Conservation (phyloP, 78 protist species). For the Acrasis kona region DNA sequence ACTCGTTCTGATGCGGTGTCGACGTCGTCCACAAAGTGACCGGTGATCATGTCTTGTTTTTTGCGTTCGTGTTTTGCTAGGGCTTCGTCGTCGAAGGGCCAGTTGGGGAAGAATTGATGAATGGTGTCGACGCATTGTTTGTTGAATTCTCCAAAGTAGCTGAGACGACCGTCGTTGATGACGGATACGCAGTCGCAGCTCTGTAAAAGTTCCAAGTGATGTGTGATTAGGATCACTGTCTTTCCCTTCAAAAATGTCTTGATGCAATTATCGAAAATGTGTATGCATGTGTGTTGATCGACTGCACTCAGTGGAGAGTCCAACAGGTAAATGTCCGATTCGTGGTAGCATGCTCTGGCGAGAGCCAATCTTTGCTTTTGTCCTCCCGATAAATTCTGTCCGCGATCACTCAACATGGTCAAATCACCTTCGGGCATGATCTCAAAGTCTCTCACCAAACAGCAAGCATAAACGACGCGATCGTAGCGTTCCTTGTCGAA, state of each 20-base stretch:
- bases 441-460: slow-evolving; percentile 34
- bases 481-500: slow-evolving; percentile 21
- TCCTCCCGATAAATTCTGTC: slow-evolving; percentile 67
- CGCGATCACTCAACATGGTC: slow-evolving; percentile 62
- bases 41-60: too few relatives aligned
- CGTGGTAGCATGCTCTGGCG: slow-evolving; percentile 88
- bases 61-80: too few relatives aligned
- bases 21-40: too few relatives aligned
- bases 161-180: slow-evolving; percentile 50
- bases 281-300: slow-evolving; percentile 54
- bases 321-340: slow-evolving; percentile 34
- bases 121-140: too few relatives aligned
- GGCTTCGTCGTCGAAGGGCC: too few relatives aligned
- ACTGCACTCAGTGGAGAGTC: slow-evolving; percentile 78
- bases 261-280: slow-evolving; percentile 6
- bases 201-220: slow-evolving; percentile 40
- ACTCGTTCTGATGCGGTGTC: too few relatives aligned
- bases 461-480: slow-evolving; percentile 12
- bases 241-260: neutral
- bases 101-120: too few relatives aligned
- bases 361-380: slow-evolving; percentile 46
- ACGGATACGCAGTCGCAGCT: slow-evolving; percentile 25
- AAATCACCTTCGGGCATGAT: slow-evolving; percentile 31
- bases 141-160: neutral
- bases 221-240: slow-evolving; percentile 44